Evolutionary conservation across 306 rosid genomes (phyloP).

Genomic region (Begonia loranthoides): DNA sequence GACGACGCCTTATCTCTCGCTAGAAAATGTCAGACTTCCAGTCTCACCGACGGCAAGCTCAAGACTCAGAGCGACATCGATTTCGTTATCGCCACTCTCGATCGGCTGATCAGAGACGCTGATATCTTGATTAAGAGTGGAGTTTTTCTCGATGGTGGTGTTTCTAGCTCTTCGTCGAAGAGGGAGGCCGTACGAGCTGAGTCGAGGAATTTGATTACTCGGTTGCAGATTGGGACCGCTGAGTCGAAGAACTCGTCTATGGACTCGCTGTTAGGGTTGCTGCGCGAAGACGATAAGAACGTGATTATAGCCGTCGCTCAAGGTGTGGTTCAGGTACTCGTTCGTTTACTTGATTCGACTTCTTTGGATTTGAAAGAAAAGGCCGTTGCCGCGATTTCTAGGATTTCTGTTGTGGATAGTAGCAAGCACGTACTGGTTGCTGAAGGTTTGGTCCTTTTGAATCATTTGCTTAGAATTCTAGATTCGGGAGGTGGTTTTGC

Average conservation of each 20-base stretch:
- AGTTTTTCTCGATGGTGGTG: conserved; percentile 33
- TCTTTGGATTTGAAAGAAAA: conserved; percentile 46
- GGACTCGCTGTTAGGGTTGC: conserved; percentile 38
- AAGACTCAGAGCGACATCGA: conserved; percentile 80
- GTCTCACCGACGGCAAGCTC: conserved; percentile 53
- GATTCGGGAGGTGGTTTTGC: conserved; percentile 78
- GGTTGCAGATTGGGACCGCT: conserved; percentile 66
- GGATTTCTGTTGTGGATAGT: conserved; percentile 57
- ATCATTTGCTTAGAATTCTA: conserved; percentile 55
- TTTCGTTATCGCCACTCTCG: conserved; percentile 46
- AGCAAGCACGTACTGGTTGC: conserved; percentile 49
- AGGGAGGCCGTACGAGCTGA: conserved; percentile 53
- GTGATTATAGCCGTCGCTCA: conserved; percentile 86
- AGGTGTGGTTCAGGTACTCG: conserved; percentile 74
- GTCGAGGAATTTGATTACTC: conserved; percentile 55
- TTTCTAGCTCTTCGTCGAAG: conserved; percentile 30
- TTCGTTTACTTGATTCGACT: conserved; percentile 54
- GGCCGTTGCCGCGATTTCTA: conserved; percentile 59
- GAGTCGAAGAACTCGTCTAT: conserved; percentile 47
- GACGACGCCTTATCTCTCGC: conserved; percentile 40
- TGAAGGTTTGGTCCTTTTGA: conserved; percentile 59
- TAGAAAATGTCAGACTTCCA: conserved; percentile 23
- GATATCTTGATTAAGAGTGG: conserved; percentile 72
- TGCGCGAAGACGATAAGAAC: conserved; percentile 71
- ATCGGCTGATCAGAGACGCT: conserved; percentile 48